Percentiles rank a stretch among this genome's conserved stretches.
Conservation (phyloP, 2,329 filamentous ascomycete genomes). For the Xylariales sp. region DNA sequence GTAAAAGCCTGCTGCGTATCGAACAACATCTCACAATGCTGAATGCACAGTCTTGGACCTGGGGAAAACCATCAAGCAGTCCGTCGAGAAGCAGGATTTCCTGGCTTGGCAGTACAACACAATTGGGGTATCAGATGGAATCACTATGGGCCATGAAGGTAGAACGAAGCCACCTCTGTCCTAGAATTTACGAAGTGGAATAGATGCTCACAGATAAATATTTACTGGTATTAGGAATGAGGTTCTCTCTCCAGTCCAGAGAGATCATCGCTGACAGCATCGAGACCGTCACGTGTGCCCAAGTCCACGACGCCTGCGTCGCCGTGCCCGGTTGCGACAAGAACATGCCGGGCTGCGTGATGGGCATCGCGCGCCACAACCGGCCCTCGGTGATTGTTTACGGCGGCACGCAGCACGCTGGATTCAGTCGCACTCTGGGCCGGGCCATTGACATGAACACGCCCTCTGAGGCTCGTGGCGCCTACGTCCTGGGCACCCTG, state of each 20-base stretch:
- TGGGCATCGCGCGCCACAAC: slow-evolving; percentile 85
- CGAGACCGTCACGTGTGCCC: slow-evolving; percentile 97
- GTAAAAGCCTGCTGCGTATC: too few species aligned
- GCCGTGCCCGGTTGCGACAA: slow-evolving; percentile 98
- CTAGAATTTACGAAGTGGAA: too few species aligned
- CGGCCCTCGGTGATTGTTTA: slow-evolving; percentile 91
- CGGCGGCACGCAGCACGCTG: slow-evolving; percentile 81
- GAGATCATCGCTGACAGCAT: slow-evolving; percentile 96
- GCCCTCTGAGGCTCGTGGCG: slow-evolving; percentile 81
- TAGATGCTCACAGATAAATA: not conserved
- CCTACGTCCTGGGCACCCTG: slow-evolving; percentile 71
- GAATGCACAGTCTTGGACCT: slow-evolving; percentile 80
- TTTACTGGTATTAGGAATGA: slow-evolving; percentile 63
- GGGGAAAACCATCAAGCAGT: slow-evolving; percentile 80
- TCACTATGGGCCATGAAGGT: slow-evolving; percentile 94
- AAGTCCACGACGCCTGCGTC: slow-evolving; percentile 98
- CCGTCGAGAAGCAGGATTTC: slow-evolving; percentile 78
- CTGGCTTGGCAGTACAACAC: slow-evolving; percentile 94
- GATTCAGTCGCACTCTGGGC: slow-evolving; percentile 68
- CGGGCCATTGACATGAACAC: slow-evolving; percentile 81
- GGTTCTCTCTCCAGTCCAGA: slow-evolving; percentile 84
- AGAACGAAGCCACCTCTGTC: too few species aligned
- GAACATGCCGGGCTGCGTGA: slow-evolving; percentile 94
- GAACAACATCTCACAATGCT: too few species aligned
- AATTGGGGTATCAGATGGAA: slow-evolving; percentile 84